Conservation (phyloP, 805 yeast genomes). For the Kockiozyma suomiensis region DNA sequence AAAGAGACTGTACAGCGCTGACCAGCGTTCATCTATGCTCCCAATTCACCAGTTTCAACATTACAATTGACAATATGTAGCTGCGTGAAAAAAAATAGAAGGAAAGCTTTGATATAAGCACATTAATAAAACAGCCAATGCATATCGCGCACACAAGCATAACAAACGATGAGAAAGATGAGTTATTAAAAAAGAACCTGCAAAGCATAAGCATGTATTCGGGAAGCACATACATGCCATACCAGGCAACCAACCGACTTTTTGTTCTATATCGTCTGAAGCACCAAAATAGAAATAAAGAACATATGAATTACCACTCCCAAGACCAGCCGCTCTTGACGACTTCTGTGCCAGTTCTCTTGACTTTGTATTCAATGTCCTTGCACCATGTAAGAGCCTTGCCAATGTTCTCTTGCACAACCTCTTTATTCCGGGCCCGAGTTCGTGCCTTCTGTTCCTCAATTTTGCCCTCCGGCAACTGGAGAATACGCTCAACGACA, state of each 20-base stretch:
- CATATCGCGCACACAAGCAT: background rate
- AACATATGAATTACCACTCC: constrained; percentile 14
- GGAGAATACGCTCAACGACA: constrained; percentile 25
- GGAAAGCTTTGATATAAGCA: background rate
- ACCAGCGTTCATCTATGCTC: background rate
- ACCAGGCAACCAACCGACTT: background rate
- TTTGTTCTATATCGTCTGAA: background rate
- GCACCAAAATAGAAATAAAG: background rate
- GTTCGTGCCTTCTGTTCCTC: constrained; percentile 24
- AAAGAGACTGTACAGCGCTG: background rate
- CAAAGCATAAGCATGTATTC: background rate
- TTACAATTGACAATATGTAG: background rate
- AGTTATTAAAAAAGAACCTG: background rate
- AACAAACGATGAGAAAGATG: background rate
- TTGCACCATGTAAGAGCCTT: constrained; percentile 24
- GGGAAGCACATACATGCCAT: background rate
- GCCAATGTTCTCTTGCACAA: constrained; percentile 24
- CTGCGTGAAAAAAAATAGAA: background rate
- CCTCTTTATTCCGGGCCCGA: constrained; percentile 12
- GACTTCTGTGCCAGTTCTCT: constrained; percentile 27
- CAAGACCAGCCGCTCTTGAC: constrained; percentile 32
- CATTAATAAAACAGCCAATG: constrained; percentile 1
- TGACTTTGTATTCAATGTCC: constrained; percentile 10
- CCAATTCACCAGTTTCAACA: background rate
- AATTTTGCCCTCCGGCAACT: constrained; percentile 24